Evolutionary conservation across 164 flowering plant species (phyloP), one percentile per base, ranked within the genome.

Genomic region (Vitis labrusca): DNA sequence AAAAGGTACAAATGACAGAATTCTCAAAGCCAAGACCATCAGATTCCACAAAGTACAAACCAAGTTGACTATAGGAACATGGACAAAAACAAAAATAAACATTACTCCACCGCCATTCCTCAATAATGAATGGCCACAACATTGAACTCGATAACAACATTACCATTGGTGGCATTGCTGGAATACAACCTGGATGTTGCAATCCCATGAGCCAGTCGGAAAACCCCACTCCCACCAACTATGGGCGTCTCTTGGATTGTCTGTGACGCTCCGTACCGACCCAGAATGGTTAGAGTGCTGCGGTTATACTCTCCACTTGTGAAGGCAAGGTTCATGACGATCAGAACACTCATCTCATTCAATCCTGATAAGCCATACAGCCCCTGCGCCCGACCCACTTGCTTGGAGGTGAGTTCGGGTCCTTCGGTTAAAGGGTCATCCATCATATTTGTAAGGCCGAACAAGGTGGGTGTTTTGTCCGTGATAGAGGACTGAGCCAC

Each of bases 151-250:
- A 81, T 65, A 63, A 76, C 29, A n/a, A 83, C 83, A 70, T 81
- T 76, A 0, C 75, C 74, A 10, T 73, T 64, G 15, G 79, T 72
- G 10, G 5, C 10, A 50, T 81, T 71, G 13, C 63, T 27, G 50
- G 37, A 81, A 50, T 64, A 49, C 0, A 79, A 76, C 15, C 50
- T 71, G 8, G 73, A 73, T 9, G 47, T 5, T 0, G 79, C 82
- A 65, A 61, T 61, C 5, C 87, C 87, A 16, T 78, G 76, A 1
- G 87, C 87, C 74, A 81, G 17, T 59, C 83, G 59, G 53, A 81
- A 79, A 32, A 58, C 50, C 1, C 85, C 85, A 4, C 80, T 65
- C 15, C 87, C 87, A 9, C 83, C 85, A 14, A 80, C 82, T 0
- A 84, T 58, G 4, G 85, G 62, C 61, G 82, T 8, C 67, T 80